Percentiles rank a stretch among this genome's conserved stretches.
These are phyloP conservation scores for Pontederia paniculata DNA, from an alignment of 176 grass and related monocot species.

Conservation along the genomic window DNA sequence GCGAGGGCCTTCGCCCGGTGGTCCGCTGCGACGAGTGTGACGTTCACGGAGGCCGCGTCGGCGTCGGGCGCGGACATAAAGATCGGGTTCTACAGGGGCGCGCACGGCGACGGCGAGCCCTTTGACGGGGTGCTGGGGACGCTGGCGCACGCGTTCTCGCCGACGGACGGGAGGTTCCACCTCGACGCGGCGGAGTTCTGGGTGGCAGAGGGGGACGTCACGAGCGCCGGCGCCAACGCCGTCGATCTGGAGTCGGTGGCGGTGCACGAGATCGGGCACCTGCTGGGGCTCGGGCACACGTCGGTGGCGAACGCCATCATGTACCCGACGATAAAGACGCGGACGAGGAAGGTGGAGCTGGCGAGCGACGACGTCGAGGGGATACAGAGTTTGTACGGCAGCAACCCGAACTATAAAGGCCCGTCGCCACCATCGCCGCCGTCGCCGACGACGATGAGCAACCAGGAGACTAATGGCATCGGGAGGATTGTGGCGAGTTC, in stretches of 20 bases:
- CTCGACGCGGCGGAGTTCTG: conserved; percentile 76
- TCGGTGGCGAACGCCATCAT: conserved; percentile 46
- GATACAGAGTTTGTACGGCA: conserved; percentile 61
- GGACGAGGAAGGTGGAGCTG: conserved; percentile 61
- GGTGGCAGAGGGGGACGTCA: conserved; percentile 49
- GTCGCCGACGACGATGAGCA: conserved; percentile 17
- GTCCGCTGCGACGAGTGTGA: conserved; percentile 47
- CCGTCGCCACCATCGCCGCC: conserved; percentile 26
- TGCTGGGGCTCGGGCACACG: conserved; percentile 74
- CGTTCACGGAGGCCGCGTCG: conserved; percentile 48
- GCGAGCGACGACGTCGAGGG: conserved; percentile 47
- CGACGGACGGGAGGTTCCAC: conserved; percentile 70
- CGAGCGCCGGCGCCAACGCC: conserved; percentile 21
- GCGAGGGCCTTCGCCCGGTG: conserved; percentile 62
- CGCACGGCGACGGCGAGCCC: conserved; percentile 63
- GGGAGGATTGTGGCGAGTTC: background rate
- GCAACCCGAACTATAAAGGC: conserved; percentile 62
- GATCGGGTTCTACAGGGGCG: conserved; percentile 62
- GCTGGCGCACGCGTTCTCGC: conserved; percentile 91
- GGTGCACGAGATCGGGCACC: conserved; percentile 95
- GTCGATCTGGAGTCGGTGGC: conserved; percentile 91
- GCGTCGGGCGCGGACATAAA: conserved; percentile 44
- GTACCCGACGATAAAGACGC: conserved; percentile 61
- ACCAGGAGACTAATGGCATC: conserved; percentile 44
- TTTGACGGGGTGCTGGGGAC: conserved; percentile 80